phyloP scores from a whole-genome alignment of 2,329 filamentous ascomycete species.

The Bipolaris gigantea region DNA sequence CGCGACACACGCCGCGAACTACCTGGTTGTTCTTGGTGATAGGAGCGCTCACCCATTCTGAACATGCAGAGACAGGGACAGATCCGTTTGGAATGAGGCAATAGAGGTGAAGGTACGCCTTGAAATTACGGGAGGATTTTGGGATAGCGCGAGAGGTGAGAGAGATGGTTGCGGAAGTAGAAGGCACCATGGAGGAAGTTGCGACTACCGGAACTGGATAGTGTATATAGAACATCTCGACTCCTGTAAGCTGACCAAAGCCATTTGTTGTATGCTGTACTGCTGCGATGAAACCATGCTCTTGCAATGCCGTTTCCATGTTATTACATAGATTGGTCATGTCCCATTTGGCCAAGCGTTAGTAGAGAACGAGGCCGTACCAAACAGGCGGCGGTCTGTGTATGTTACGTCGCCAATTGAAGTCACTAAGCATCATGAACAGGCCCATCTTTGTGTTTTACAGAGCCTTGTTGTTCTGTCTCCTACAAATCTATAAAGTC shows the following conservation, averaged over 20 bases:
- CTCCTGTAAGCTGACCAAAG: not conserved
- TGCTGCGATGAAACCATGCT: not conserved
- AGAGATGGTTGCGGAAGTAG: conserved; percentile 9
- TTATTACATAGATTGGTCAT: not conserved
- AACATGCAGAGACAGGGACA: not conserved
- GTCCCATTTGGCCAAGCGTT: too few species aligned
- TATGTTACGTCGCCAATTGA: not conserved
- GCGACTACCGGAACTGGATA: conserved; percentile 12
- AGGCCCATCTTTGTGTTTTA: not conserved
- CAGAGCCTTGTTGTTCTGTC: not conserved
- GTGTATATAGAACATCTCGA: not conserved
- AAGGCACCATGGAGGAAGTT: conserved; percentile 29
- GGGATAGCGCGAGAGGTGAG: conserved; percentile 4
- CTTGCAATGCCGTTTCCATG: not conserved
- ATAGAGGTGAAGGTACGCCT: not conserved
- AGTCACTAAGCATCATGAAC: not conserved
- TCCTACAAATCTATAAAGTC: not conserved
- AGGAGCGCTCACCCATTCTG: conserved; percentile 25
- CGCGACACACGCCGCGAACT: conserved; percentile 6
- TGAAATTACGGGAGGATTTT: not conserved
- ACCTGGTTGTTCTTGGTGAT: conserved; percentile 10
- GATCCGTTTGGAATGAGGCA: not conserved
- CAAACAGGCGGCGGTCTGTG: not conserved
- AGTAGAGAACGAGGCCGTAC: too few species aligned
- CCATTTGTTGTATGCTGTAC: not conserved